Base-by-base conservation (phyloP, 2,329 filamentous ascomycete genomes). In the Penicillium occitanis region DNA sequence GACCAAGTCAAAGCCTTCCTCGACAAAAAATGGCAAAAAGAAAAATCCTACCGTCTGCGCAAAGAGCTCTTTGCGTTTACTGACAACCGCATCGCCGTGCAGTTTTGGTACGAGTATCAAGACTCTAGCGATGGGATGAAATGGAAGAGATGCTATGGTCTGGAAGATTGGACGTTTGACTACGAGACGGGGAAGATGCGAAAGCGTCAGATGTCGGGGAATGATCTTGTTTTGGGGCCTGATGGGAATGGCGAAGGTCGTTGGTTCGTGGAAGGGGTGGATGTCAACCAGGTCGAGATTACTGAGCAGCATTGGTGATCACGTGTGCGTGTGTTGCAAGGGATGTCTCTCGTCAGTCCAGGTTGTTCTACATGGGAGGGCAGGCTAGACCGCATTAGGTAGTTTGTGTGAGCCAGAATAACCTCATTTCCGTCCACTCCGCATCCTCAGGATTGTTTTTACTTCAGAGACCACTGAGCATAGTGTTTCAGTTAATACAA, bases 61-160 rank as follows among this genome's bases (percentile, higher is more conserved):
- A 96, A 96, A 76, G 92, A 96, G 75, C 81, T 96, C 0, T 96
- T 96, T 77, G 84, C 91, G 0, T 95, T 92, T 73, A 83, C 80
- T 0, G 88, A 88, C 44, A 83, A 94, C 77, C 90, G 87, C 78
- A 94, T 93, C 69, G 92, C 92, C 0, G 92, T 96, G 25, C 91
- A 96, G 74, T 96, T 95, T 76, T 96, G 92, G 92, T 96, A 94
- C 73, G 90, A 96, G 77, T 93, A 88, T 79, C 85, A 88, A 69
- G 91, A 94, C 72, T 78, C 79, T 7, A 71, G 83, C 1, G 89
- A 90, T 44, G 88, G 72, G 11, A 76, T 81, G 78, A 76, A 91
- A 75, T 96, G 92, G 92, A 93, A 90, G 84, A 84, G 91, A n/a
- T 93, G 90, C 53, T 96, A 96, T 73, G 92, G 92, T 0, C 84